These are phyloP conservation scores for Telfairia occidentalis DNA, from an alignment of 331 rosid species.

Conservation along the genomic window DNA sequence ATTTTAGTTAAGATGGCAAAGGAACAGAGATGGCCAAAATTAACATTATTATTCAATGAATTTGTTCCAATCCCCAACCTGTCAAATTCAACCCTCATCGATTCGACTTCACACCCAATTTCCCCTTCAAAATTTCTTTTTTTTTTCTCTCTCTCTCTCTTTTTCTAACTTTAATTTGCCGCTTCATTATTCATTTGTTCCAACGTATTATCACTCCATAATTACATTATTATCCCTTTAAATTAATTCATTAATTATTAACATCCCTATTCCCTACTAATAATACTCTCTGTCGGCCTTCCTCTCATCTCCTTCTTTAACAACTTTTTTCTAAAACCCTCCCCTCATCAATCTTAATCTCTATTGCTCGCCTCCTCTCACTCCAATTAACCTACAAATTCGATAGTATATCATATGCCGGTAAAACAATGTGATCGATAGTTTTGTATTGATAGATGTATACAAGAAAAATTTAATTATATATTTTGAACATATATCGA, in stretches of 20 bases:
- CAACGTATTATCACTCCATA: constrained; percentile 3
- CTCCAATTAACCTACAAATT: no score
- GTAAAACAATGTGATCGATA: no score
- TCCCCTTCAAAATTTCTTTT: background rate
- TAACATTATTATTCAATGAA: constrained; percentile 6
- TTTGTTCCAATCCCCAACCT: background rate
- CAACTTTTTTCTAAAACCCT: background rate
- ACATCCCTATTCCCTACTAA: background rate
- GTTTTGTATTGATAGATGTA: no score
- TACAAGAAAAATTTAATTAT: no score
- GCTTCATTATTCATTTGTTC: background rate
- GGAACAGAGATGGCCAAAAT: background rate
- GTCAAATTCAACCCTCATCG: background rate
- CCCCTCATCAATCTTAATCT: no score
- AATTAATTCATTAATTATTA: background rate
- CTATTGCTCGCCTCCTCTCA: no score
- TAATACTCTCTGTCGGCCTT: background rate
- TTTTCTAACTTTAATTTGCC: background rate
- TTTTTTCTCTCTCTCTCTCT: background rate
- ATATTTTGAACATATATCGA: no score
- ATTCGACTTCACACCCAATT: background rate
- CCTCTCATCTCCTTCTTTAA: background rate
- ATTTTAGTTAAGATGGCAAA: background rate
- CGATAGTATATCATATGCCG: no score
- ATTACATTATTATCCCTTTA: constrained; percentile 5